Percentiles rank a stretch among this genome's conserved stretches.
Conservation (phyloP, 2,329 filamentous ascomycete genomes). For the Diaporthe citrichinensis region DNA sequence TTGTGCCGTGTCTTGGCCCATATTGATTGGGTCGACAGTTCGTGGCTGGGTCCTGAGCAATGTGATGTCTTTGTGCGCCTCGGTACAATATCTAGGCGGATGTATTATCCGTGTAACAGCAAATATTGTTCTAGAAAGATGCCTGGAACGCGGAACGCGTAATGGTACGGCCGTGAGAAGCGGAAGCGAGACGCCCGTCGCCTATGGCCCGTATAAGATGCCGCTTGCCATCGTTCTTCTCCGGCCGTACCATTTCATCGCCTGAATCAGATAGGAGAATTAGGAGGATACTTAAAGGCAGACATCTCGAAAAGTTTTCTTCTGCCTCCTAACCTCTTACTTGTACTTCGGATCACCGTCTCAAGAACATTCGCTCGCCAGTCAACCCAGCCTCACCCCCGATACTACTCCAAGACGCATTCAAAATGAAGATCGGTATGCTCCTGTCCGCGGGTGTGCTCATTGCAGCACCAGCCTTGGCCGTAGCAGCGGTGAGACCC, state of each 20-base stretch:
- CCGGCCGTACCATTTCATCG: not conserved
- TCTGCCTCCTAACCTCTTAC: not conserved
- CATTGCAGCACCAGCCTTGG: not conserved
- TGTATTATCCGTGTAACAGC: conserved; percentile 5
- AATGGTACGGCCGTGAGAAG: not conserved
- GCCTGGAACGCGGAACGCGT: not conserved
- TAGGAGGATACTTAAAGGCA: not conserved
- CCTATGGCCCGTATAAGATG: not conserved
- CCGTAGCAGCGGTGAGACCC: not conserved
- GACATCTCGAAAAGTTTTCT: not conserved
- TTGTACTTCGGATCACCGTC: not conserved
- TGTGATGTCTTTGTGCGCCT: conserved; percentile 34
- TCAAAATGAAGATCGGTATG: not conserved
- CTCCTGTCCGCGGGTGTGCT: not conserved
- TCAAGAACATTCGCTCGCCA: too few species aligned
- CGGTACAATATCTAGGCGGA: conserved; percentile 24
- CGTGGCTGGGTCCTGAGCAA: not conserved
- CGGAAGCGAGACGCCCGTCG: not conserved
- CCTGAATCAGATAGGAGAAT: not conserved
- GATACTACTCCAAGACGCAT: not conserved
- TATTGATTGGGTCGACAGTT: conserved; percentile 3
- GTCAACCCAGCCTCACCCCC: not conserved
- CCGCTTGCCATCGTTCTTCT: not conserved
- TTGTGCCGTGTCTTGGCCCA: conserved; percentile 7
- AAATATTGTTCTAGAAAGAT: conserved; percentile 11